Conservation (phyloP, 2,329 filamentous ascomycete genomes). For the Aureobasidium sp. region DNA sequence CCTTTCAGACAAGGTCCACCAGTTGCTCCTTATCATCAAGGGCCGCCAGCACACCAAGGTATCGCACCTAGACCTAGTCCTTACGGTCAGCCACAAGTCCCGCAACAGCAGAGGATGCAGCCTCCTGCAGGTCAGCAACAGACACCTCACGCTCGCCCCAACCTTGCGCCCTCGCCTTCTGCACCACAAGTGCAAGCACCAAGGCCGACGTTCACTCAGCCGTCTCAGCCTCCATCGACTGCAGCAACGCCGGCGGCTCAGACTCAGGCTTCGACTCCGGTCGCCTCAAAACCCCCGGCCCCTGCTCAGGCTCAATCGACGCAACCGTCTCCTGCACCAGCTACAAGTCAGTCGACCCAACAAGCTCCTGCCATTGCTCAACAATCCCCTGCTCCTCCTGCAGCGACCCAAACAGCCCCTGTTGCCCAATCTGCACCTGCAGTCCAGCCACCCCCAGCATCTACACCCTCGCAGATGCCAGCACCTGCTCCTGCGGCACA, state of each 20-base stretch:
- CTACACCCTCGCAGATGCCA: not conserved
- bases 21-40: not conserved
- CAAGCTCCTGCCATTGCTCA: not conserved
- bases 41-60: not conserved
- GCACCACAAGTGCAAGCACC: constrained; percentile 2
- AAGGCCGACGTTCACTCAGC: constrained; percentile 5
- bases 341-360: not conserved
- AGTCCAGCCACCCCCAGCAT: not conserved
- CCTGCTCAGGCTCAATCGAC: not conserved
- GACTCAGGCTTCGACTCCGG: not conserved
- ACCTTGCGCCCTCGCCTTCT: not conserved
- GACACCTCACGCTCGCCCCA: not conserved
- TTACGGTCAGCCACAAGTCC: not conserved
- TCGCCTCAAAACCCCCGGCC: not conserved
- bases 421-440: not conserved
- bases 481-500: not conserved
- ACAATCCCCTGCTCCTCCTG: constrained; percentile 1
- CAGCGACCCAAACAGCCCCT: not conserved
- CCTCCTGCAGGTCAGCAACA: constrained; percentile 2
- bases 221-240: not conserved
- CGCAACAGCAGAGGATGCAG: constrained; percentile 12
- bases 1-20: not conserved
- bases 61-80: not conserved
- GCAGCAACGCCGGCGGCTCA: not conserved
- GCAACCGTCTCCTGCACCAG: not conserved